Base-by-base conservation (phyloP, 1,139 yeast species). In the Blastobotrys buckinghamii region DNA sequence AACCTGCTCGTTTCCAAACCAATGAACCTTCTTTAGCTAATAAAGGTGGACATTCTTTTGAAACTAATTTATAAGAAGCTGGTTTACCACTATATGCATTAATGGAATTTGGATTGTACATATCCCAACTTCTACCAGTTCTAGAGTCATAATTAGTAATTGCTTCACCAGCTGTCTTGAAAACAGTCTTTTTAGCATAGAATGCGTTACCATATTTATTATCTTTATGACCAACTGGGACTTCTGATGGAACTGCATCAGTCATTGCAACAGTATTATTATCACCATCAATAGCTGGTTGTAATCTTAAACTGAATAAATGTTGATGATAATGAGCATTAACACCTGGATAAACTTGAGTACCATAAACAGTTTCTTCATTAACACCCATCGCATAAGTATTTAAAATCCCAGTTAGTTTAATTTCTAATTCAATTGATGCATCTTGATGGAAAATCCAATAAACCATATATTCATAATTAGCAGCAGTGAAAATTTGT, bases 311-410 rank as follows among this genome's bases (percentile, higher is more conserved):
- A n/a, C 87, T 78, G 69, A 84, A 84, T 71, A 84, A 71, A 69
- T 84, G 94, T 73, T 84, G 94, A 68, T 84, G 94, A 68, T 84
- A 83, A 70, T 84, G 92, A 42, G 94, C 94, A 63, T 82, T 83
- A 47, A 82, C 88, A 55, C 80, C 78, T 51, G 94, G 94, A 67
- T 84, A 84, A 44, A 84, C 92, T 56, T 76, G 74, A 36, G 92
- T 83, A 51, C 94, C 94, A 83, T 85, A 84, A 79, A 59, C 68
- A 60, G 73, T 81, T 75, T 84, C 55, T 35, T 83, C 90, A 58
- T 74, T 82, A 49, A 79, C 82, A 52, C 73, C 80, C 56, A 82
- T 72, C 50, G 77, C 66, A 61, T 83, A 47, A 19, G 50, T 47
- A 37, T 47, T 47, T 69, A 84, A 75, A 56, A 84, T 84, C 69